Base-by-base conservation (phyloP, 768 basidiomycete species). In the Russula olivacea region DNA sequence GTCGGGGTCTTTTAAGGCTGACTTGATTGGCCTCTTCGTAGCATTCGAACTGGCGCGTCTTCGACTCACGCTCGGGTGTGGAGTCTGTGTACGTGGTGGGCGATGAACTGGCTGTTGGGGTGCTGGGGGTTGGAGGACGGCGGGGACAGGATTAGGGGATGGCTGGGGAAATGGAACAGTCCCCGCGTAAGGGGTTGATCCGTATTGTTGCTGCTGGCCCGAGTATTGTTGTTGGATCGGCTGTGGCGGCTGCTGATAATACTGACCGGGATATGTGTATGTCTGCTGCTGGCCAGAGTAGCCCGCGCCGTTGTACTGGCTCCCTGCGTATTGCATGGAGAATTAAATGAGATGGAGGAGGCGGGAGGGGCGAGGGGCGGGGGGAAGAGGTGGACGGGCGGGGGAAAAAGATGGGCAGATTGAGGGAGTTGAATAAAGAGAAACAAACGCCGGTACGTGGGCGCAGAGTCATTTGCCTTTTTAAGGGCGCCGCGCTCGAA, bases 1-100 rank as follows among this genome's bases (percentile, higher is more conserved):
- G 15, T 71, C 71, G 21, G 75, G 69, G 70, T 80, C 83, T 71
- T 83, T 87, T 71, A 87, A 72, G 0, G 83, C 84, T 38, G 87
- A 81, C 73, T 79, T 87, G 45, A 84, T 74, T 2, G 74, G 76
- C 53, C 30, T 72, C 40, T 1, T 62, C 1, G 55, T 17, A 5
- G 36, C 12, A 19, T 9, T 21, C 2, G 73, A 69, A 21, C 71
- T 71, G 64, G 75, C 72, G 41, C 77, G 78, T 65, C 78, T 78
- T 56, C 66, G 60, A 50, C 41, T 59, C 19, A 23, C 15, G 7
- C 72, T 72, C 12, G 73, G 64, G 30, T 74, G 75, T n/a, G 74
- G 70, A 4, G 69, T 63, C 17, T 68, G 64, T 25, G 61, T 38
- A 17, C 66, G 66, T 52, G 58, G 23, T 25, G 59, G 56, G 30